Evolutionary conservation across 352 stramenopile genomes (phyloP).

Genomic region (Pythium insidiosum): DNA sequence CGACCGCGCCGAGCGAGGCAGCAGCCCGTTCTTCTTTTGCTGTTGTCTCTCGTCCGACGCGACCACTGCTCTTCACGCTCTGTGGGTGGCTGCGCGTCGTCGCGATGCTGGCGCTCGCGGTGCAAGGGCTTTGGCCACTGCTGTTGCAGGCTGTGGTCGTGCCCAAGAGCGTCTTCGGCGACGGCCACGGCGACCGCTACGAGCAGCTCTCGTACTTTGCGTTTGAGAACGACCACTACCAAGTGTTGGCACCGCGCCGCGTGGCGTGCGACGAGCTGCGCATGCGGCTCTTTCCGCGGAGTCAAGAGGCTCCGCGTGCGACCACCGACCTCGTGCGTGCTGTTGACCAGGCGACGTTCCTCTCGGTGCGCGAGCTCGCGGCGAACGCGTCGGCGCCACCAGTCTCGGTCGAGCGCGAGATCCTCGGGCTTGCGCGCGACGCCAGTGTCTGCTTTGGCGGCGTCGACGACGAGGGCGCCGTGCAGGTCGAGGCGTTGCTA

Average conservation of each 20-base stretch:
- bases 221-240: slow-evolving; percentile 29
- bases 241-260: slow-evolving; percentile 17
- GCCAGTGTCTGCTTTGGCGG: slow-evolving; percentile 25
- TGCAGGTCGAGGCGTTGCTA: slow-evolving; percentile 27
- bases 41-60: too few species aligned
- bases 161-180: slow-evolving; percentile 26
- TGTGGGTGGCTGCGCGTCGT: neutral
- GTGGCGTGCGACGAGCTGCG: slow-evolving; percentile 20
- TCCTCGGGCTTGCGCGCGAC: slow-evolving; percentile 12
- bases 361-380: slow-evolving; percentile 11
- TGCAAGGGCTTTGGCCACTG: slow-evolving; percentile 28
- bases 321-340: slow-evolving; percentile 16
- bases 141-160: slow-evolving; percentile 19
- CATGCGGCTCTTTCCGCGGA: slow-evolving; percentile 3
- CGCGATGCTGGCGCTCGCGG: slow-evolving; percentile 20
- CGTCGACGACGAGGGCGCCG: slow-evolving; percentile 18
- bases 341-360: slow-evolving; percentile 12
- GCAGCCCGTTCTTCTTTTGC: too few species aligned
- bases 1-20: too few species aligned
- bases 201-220: slow-evolving; percentile 20
- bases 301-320: neutral
- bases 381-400: slow-evolving; percentile 8
- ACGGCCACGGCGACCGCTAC: slow-evolving; percentile 34
- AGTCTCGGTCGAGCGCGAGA: slow-evolving; percentile 17
- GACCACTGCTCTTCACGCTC: neutral